Evolutionary conservation across 495 filamentous ascomycete genomes (phyloP).

Genomic region (Penicillium chermesinum): DNA sequence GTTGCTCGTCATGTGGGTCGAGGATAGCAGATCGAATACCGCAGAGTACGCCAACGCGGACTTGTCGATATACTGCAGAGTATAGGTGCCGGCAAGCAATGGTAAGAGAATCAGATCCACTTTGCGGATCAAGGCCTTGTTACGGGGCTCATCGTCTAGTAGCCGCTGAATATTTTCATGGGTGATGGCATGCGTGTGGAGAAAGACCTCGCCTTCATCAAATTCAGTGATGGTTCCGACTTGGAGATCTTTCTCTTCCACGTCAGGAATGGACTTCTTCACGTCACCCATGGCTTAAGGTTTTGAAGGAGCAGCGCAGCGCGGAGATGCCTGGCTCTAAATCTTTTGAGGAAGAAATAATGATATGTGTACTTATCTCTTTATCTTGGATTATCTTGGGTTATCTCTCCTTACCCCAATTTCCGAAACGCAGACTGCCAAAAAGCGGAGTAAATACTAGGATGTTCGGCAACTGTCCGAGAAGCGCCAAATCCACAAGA

Average conservation of each 20-base stretch:
- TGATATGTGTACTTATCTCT: neutral
- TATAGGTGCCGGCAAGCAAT: conserved; percentile 48
- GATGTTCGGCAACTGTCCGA: conserved; percentile 2
- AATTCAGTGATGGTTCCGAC: conserved; percentile 24
- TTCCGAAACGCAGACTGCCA: neutral
- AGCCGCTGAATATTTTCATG: conserved; percentile 16
- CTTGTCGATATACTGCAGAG: conserved; percentile 38
- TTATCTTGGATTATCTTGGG: neutral
- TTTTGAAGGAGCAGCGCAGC: too few species aligned
- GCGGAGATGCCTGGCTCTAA: too few species aligned
- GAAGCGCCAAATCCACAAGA: conserved; percentile 1
- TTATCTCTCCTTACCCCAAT: neutral
- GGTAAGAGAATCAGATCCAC: conserved; percentile 46
- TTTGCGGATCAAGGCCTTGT: conserved; percentile 27
- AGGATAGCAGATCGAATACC: conserved; percentile 30
- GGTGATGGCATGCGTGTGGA: conserved; percentile 27
- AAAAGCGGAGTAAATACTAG: neutral
- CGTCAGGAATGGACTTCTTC: conserved; percentile 4
- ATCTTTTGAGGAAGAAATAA: too few species aligned
- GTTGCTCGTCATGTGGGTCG: conserved; percentile 27
- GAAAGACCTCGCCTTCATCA: conserved; percentile 31
- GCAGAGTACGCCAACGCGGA: conserved; percentile 32
- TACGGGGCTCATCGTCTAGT: conserved; percentile 19
- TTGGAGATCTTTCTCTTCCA: conserved; percentile 24
- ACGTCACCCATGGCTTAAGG: conserved; percentile 4